phyloP scores from a whole-genome alignment of 495 filamentous ascomycete species.

The Daldinia concentrica region DNA sequence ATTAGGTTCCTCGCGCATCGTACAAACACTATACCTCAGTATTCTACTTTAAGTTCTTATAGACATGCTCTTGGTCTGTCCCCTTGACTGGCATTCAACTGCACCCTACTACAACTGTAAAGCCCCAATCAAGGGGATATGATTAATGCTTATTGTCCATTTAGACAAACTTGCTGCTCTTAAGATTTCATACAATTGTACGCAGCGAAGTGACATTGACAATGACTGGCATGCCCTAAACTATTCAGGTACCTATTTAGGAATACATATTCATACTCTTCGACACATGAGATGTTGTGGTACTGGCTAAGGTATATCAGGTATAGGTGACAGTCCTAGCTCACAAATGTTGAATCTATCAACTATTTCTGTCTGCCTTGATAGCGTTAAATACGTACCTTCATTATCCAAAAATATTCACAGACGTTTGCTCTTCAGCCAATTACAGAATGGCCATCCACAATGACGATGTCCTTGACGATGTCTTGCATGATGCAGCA shows the following conservation, averaged over 20 bases:
- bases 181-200: no score
- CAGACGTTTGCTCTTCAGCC: not conserved
- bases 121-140: no score
- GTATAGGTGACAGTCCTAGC: not conserved
- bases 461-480: not conserved
- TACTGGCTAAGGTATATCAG: not conserved
- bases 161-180: no score
- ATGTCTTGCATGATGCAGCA: constrained; percentile 24
- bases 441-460: not conserved
- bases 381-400: not conserved
- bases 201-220: not conserved
- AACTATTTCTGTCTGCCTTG: not conserved
- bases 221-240: not conserved
- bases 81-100: no score
- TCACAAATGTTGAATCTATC: not conserved
- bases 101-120: no score
- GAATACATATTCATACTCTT: not conserved
- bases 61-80: no score
- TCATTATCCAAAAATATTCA: not conserved
- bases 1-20: no score
- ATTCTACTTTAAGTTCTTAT: no score
- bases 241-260: not conserved
- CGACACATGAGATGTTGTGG: not conserved
- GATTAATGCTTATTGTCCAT: no score
- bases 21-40: no score